Conservation (phyloP, 345 rosid genomes). For the Aurinia saxatilis region DNA sequence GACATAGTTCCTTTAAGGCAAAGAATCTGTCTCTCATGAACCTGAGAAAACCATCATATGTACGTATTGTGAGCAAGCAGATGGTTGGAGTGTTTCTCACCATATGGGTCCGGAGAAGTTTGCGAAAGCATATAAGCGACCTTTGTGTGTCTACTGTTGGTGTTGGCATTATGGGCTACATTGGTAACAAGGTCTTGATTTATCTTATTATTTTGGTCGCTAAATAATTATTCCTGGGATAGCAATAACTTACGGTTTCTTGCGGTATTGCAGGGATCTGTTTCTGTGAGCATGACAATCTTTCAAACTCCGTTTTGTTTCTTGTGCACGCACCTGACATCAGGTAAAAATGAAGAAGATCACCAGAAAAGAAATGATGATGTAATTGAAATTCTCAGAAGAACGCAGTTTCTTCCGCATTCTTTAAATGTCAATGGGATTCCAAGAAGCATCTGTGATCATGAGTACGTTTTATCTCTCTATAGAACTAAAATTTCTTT, state of each 20-base stretch:
- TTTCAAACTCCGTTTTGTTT: conserved; percentile 85
- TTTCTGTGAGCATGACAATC: conserved; percentile 92
- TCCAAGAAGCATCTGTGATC: conserved; percentile 65
- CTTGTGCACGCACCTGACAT: conserved; percentile 72
- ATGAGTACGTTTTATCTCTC: conserved; percentile 57
- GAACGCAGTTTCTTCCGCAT: conserved; percentile 55
- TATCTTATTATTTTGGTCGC: background rate
- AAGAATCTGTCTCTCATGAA: conserved; percentile 46
- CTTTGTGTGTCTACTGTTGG: conserved; percentile 83
- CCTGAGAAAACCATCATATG: conserved; percentile 56
- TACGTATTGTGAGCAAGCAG: conserved; percentile 81
- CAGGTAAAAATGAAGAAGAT: conserved; percentile 89
- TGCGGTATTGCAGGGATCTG: conserved; percentile 56
- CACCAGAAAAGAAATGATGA: conserved; percentile 75
- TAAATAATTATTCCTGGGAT: background rate
- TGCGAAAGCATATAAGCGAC: conserved; percentile 79
- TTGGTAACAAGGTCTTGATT: conserved; percentile 80
- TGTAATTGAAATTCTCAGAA: conserved; percentile 67
- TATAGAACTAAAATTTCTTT: background rate
- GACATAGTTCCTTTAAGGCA: conserved; percentile 49
- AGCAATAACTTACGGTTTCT: background rate
- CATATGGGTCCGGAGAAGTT: conserved; percentile 80
- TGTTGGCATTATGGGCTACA: conserved; percentile 95
- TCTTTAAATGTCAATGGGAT: conserved; percentile 34
- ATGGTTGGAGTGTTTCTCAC: conserved; percentile 92